phyloP scores from a whole-genome alignment of 805 yeast species.

The Nakazawaea sp. region DNA sequence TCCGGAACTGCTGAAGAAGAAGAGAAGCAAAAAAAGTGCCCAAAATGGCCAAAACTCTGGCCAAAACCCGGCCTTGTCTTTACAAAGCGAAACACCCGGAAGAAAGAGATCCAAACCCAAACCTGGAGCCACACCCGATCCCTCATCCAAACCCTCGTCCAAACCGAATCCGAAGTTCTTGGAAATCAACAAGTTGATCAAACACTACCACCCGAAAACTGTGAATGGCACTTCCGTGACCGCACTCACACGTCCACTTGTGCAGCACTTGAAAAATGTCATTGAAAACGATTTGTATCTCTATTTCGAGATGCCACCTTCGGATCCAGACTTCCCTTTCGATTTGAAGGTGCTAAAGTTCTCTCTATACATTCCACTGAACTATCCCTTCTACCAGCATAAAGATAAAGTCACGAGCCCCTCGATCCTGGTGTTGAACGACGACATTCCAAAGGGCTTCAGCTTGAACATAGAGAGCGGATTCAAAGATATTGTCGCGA shows the following conservation, averaged over 20 bases:
- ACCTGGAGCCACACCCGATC: background rate
- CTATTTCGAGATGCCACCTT: conserved; percentile 42
- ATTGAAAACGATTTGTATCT: conserved; percentile 25
- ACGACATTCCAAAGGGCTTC: conserved; percentile 64
- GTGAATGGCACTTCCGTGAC: conserved; percentile 4
- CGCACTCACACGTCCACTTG: conserved; percentile 1
- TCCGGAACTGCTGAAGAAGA: no score
- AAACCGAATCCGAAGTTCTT: conserved; percentile 7
- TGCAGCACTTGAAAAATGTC: conserved; percentile 1
- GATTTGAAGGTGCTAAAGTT: conserved; percentile 49
- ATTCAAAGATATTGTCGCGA: conserved; percentile 37
- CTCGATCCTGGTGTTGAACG: conserved; percentile 49
- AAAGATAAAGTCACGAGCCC: conserved; percentile 30
- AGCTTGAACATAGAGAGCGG: conserved; percentile 64
- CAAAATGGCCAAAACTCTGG: no score
- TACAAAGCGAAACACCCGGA: no score
- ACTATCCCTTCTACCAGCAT: conserved; percentile 37
- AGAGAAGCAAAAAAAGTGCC: no score
- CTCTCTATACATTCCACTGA: conserved; percentile 45
- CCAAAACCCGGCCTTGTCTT: background rate
- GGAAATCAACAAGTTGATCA: conserved; percentile 8
- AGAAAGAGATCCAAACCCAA: background rate
- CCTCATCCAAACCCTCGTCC: background rate
- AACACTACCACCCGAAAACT: conserved; percentile 4
- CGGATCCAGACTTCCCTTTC: conserved; percentile 71